These are phyloP conservation scores for Neoscytalidium dimidiatum DNA, from an alignment of 2,329 filamentous ascomycete species.

Conservation along the genomic window DNA sequence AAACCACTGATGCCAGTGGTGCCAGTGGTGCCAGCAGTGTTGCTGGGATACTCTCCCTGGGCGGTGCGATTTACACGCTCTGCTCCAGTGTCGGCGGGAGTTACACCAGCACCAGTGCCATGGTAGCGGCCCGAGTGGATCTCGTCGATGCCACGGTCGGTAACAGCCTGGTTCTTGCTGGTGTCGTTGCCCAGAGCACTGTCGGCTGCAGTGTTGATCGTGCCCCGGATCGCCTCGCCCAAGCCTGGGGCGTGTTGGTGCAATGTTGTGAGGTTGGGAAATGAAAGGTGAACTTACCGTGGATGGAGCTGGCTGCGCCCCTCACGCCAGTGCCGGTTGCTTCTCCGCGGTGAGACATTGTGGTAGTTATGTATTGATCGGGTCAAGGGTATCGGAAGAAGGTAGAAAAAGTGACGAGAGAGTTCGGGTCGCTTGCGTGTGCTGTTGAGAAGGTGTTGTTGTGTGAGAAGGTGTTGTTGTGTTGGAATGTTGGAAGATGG, in stretches of 20 bases:
- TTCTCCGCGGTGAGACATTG: conserved; percentile 26
- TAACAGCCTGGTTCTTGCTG: conserved; percentile 34
- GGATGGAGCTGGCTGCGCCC: conserved; percentile 37
- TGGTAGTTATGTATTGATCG: conserved; percentile 26
- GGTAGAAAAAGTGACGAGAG: not conserved
- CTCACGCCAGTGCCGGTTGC: conserved; percentile 33
- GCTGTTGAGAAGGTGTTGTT: not conserved
- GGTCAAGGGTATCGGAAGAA: not conserved
- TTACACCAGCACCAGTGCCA: conserved; percentile 31
- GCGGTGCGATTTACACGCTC: conserved; percentile 27
- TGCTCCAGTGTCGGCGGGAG: conserved; percentile 29
- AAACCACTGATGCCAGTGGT: not conserved
- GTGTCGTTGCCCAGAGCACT: conserved; percentile 33
- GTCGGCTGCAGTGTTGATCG: conserved; percentile 39
- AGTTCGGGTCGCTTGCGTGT: not conserved
- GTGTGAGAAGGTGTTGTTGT: not conserved
- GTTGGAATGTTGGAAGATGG: conserved; percentile 18
- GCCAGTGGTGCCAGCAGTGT: not conserved
- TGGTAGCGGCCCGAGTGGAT: conserved; percentile 27
- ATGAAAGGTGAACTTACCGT: conserved; percentile 28
- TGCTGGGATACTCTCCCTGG: conserved; percentile 26
- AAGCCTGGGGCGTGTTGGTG: conserved; percentile 30
- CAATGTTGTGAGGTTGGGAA: conserved; percentile 21
- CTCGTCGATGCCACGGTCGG: conserved; percentile 36
- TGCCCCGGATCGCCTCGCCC: conserved; percentile 41